A percentile compares a stretch with the other conserved stretches of the same genome.
Evolutionary conservation across 2,329 filamentous ascomycete species (phyloP).

Genomic region (Botrytis pseudocinerea): DNA sequence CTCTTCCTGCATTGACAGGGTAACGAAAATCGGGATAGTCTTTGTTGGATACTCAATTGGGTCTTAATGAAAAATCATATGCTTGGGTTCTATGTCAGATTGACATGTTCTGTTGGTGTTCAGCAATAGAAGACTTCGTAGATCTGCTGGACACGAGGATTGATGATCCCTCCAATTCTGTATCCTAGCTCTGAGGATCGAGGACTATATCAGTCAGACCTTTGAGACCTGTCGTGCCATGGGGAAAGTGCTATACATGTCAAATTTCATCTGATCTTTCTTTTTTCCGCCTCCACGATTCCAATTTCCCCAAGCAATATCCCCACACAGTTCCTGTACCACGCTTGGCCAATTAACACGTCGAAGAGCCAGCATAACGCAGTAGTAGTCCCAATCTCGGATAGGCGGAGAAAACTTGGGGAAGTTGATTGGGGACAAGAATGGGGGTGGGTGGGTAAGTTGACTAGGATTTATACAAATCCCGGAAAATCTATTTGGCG

Average conservation of each 20-base stretch:
- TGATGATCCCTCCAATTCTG: neutral
- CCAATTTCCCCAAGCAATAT: slow-evolving; percentile 16
- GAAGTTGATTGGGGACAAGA: slow-evolving; percentile 14
- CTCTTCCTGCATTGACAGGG: slow-evolving; percentile 3
- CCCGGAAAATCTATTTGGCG: slow-evolving; percentile 18
- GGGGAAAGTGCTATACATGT: neutral
- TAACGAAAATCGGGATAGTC: slow-evolving; percentile 4
- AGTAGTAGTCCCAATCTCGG: slow-evolving; percentile 7
- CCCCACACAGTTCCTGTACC: slow-evolving; percentile 15
- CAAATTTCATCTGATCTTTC: slow-evolving; percentile 20
- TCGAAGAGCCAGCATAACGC: neutral
- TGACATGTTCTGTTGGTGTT: slow-evolving; percentile 1
- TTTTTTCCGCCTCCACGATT: slow-evolving; percentile 7
- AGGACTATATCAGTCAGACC: neutral
- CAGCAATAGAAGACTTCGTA: neutral
- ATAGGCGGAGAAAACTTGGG: slow-evolving; percentile 10
- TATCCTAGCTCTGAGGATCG: neutral
- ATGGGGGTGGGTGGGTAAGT: neutral
- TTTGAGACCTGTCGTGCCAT: slow-evolving; percentile 10
- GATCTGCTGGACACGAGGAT: slow-evolving; percentile 5
- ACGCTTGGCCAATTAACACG: slow-evolving; percentile 16
- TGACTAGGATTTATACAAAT: neutral
- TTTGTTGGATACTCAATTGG: slow-evolving; percentile 8
- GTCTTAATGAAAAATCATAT: slow-evolving; percentile 8
- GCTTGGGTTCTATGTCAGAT: slow-evolving; percentile 10